A percentile compares a stretch with the other conserved stretches of the same genome.
phyloP scores from a whole-genome alignment of 2,329 filamentous ascomycete genomes.

The Xylaria sp. region DNA sequence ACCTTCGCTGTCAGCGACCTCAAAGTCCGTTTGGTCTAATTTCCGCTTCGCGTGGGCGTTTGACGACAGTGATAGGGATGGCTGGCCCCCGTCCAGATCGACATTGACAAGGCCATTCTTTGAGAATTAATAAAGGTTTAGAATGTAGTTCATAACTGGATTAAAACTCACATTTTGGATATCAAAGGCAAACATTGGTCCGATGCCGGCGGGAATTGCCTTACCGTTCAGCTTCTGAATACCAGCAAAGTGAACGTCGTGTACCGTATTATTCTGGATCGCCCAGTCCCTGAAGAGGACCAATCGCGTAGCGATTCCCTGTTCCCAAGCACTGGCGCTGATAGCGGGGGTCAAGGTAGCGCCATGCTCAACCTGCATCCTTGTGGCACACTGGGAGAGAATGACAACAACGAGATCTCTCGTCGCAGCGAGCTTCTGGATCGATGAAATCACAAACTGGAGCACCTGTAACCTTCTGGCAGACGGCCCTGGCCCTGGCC shows the following conservation, averaged over 20 bases:
- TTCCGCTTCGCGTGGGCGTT: constrained; percentile 62
- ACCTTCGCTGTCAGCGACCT: constrained; percentile 64
- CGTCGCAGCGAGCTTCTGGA: constrained; percentile 76
- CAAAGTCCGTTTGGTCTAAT: constrained; percentile 60
- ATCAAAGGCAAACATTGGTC: constrained; percentile 52
- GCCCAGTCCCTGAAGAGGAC: constrained; percentile 80
- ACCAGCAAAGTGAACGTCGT: constrained; percentile 61
- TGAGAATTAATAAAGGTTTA: constrained; percentile 14
- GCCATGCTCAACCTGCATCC: constrained; percentile 66
- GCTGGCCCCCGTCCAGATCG: constrained; percentile 45
- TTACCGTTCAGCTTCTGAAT: constrained; percentile 67
- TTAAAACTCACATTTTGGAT: constrained; percentile 47
- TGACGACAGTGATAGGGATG: constrained; percentile 38
- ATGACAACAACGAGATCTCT: constrained; percentile 74
- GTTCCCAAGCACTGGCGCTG: constrained; percentile 78
- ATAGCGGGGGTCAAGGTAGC: constrained; percentile 77
- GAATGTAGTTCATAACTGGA: constrained; percentile 8
- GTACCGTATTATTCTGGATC: constrained; percentile 49
- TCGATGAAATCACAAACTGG: constrained; percentile 66
- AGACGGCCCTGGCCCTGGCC: constrained; percentile 39
- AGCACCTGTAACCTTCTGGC: constrained; percentile 55
- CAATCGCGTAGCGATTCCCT: constrained; percentile 71
- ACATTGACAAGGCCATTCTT: constrained; percentile 49
- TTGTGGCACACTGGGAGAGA: constrained; percentile 81
- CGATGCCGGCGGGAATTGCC: constrained; percentile 42